Evolutionary conservation across 768 basidiomycete genomes (phyloP).

Genomic region (Boletellus emodensis): DNA sequence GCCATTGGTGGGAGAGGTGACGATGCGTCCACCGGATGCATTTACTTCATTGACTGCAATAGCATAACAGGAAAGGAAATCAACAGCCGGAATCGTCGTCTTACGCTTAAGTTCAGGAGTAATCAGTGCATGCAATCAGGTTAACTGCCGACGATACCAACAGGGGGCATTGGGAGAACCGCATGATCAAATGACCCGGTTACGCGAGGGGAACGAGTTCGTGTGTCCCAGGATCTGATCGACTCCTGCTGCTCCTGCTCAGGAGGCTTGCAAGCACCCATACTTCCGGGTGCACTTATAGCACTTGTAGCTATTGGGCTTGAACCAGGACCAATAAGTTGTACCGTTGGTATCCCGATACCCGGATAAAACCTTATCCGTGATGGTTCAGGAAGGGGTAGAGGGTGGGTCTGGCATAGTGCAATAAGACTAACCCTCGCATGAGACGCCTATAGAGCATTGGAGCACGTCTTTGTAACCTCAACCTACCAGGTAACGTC

Average conservation of each 20-base stretch:
- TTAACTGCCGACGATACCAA: slow-evolving; percentile 34
- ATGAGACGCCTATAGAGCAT: slow-evolving; percentile 87
- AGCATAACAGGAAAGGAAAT: slow-evolving; percentile 91
- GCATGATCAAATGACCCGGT: slow-evolving; percentile 79
- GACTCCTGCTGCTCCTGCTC: slow-evolving; percentile 5
- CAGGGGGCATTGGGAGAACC: slow-evolving; percentile 77
- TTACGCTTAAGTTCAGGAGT: slow-evolving; percentile 48
- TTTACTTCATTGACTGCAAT: slow-evolving; percentile 96
- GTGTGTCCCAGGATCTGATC: neutral
- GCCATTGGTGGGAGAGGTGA: slow-evolving; percentile 92
- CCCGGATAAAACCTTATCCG: slow-evolving; percentile 50
- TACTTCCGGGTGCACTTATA: slow-evolving; percentile 23
- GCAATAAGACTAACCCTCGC: slow-evolving; percentile 57
- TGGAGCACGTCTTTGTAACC: slow-evolving; percentile 78
- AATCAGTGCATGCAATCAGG: slow-evolving; percentile 1
- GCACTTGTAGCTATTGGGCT: slow-evolving; percentile 13
- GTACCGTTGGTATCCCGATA: slow-evolving; percentile 34
- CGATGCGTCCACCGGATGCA: slow-evolving; percentile 88
- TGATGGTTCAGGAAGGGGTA: slow-evolving; percentile 19
- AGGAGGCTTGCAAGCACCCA: neutral
- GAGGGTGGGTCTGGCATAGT: neutral
- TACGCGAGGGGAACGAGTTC: slow-evolving; percentile 40
- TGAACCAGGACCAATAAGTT: slow-evolving; percentile 32
- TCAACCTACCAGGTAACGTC: slow-evolving; percentile 82
- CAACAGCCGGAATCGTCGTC: slow-evolving; percentile 88